phyloP scores from a whole-genome alignment of 2,329 filamentous ascomycete species.

The Teratosphaeriaceae sp. region DNA sequence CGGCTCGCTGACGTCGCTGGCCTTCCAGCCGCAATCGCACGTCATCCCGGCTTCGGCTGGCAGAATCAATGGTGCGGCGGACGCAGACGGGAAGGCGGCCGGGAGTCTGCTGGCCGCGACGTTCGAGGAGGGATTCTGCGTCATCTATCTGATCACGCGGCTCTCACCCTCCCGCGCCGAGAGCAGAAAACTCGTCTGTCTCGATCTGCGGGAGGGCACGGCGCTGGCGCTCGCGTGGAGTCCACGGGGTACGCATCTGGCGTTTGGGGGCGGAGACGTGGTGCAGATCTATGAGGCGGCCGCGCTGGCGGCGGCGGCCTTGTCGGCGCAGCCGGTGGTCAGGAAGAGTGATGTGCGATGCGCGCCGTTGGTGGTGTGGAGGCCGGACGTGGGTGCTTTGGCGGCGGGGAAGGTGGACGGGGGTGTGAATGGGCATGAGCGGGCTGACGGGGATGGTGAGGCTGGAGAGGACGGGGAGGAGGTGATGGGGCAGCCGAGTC shows the following conservation, averaged over 20 bases:
- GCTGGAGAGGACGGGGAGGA: slow-evolving; percentile 7
- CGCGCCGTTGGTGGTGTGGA: slow-evolving; percentile 21
- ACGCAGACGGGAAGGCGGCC: background rate
- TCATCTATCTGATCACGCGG: slow-evolving; percentile 33
- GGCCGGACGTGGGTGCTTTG: slow-evolving; percentile 14
- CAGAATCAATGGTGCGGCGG: background rate
- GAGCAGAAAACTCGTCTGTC: slow-evolving; percentile 13
- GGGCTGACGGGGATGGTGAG: too few relatives aligned
- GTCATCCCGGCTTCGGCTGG: too few relatives aligned
- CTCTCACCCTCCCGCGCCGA: background rate
- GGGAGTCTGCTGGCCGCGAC: slow-evolving; percentile 31
- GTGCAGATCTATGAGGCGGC: slow-evolving; percentile 38
- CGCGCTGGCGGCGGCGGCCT: slow-evolving; percentile 8
- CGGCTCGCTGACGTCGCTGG: slow-evolving; percentile 34
- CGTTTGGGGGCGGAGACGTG: slow-evolving; percentile 37
- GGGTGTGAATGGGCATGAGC: too few relatives aligned
- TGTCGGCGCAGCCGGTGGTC: too few relatives aligned
- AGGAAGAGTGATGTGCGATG: slow-evolving; percentile 12
- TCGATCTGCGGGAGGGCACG: slow-evolving; percentile 22
- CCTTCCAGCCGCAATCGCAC: slow-evolving; percentile 28
- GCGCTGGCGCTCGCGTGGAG: slow-evolving; percentile 39
- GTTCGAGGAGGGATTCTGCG: slow-evolving; percentile 33
- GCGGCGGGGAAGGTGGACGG: slow-evolving; percentile 6
- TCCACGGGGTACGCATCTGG: slow-evolving; percentile 36
- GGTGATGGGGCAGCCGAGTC: slow-evolving; percentile 23